Conservation (phyloP, 495 filamentous ascomycete genomes). For the Usnea hakonensis region DNA sequence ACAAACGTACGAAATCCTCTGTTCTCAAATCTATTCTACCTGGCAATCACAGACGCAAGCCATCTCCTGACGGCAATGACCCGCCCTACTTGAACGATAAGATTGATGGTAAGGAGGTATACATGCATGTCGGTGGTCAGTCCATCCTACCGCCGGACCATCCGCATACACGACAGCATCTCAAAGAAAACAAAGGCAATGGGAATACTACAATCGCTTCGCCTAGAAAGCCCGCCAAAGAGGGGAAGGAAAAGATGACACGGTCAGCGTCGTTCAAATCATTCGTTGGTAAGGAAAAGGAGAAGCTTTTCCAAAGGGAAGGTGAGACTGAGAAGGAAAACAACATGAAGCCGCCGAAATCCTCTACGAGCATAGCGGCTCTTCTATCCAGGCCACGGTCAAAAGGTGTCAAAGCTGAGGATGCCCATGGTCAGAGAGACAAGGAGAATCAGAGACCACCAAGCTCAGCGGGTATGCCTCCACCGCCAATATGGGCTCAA, state of each 20-base stretch:
- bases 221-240: conserved; percentile 15
- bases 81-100: conserved; percentile 28
- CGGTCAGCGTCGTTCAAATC: conserved; percentile 61
- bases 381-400: conserved; percentile 55
- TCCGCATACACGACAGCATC: conserved; percentile 25
- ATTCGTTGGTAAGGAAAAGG: conserved; percentile 45
- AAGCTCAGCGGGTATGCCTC: conserved; percentile 38
- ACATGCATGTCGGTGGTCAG: conserved; percentile 16
- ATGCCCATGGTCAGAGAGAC: conserved; percentile 46
- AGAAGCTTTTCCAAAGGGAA: conserved; percentile 44
- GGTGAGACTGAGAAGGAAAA: conserved; percentile 27
- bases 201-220: conserved; percentile 17
- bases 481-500: conserved; percentile 72
- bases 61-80: conserved; percentile 36
- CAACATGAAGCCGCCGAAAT: conserved; percentile 74
- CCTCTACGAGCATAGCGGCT: conserved; percentile 65
- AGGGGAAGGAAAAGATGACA: conserved; percentile 41
- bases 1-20: conserved; percentile 29
- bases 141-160: conserved; percentile 31
- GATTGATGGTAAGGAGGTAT: background rate
- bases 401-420: conserved; percentile 43
- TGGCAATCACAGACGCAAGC: conserved; percentile 36
- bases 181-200: conserved; percentile 26
- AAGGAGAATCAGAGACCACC: conserved; percentile 68
- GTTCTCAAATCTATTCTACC: conserved; percentile 41